Base-by-base conservation (phyloP, 805 yeast species). In the Ogataea pilisensis region DNA sequence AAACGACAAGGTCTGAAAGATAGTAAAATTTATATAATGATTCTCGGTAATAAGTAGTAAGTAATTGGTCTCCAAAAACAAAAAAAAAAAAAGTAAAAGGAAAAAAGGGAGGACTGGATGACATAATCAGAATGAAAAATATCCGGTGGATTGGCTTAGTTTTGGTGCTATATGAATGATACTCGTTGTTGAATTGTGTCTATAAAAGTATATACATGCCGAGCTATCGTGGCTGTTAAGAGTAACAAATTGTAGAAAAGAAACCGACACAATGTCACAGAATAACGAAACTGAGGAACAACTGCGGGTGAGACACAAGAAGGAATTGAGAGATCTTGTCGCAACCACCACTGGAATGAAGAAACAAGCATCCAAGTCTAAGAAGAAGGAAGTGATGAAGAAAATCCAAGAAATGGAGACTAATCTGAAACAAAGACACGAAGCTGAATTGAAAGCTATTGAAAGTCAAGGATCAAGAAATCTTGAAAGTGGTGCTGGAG, bases 321-420 rank as follows among this genome's bases (percentile, higher is more conserved):
- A 80, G 54, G 95, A 88, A 59, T 61, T 60, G 41, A 73, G 79
- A 46, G 89, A 87, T 42, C 66, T 87, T 44, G 68, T 75, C 17
- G 82, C 85, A 8, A 72, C 75, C 24, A 69, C 79, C 24, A 87
- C 95, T 2, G 82, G 85, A 2, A 63, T 89, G 72, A 86, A 83
- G 65, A 86, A 86, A 53, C 91, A 82, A 61, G 90, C 91, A 2
- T 78, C 87, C 14, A 85, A 87, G 56, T 82, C 88, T 36, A 85
- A 81, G 37, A 75, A 84, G 51, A 85, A 83, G 59, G 78, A 77
- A 45, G 81, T 87, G 8, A 61, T 70, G 48, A 68, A 69, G 39
- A 76, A 76, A 53, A 81, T 90, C 50, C 68, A 68, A 30, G 76
- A 71, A 33, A 50, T 87, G 66, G 87, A 85, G 52, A 63, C 63